Base-by-base conservation (phyloP, 352 stramenopile genomes). In the Phytopythium helicoides region DNA sequence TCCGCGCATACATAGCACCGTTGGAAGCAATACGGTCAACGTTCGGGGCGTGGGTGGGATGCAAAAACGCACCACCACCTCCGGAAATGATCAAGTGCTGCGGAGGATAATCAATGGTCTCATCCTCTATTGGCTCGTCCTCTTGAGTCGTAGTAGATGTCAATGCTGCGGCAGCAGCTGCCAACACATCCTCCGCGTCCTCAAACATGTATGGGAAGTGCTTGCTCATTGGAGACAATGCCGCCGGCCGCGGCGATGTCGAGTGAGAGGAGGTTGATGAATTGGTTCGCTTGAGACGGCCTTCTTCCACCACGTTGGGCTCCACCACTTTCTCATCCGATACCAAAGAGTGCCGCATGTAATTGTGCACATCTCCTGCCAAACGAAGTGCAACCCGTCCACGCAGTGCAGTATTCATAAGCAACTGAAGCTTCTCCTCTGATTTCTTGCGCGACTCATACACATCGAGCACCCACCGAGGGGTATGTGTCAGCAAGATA, bases 281-380 rank as follows among this genome's bases (percentile, higher is more conserved):
- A 33, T 33, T 33, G 5, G 28, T 10, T 9, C 28, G 28, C 28
- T 33, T 33, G 5, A 33, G 28, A 38, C 42, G 25, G 21, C 22
- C 22, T 22, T n/a, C 34, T 49, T 23, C 22, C 12, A 37, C 26
- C 22, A 49, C 42, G 42, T 28, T 23, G 12, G 42, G 14, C 23
- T 38, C 22, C 28, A 33, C 28, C 9, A 33, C 5, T 33, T 33
- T 33, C 22, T 19, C 28, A 33, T 33, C 28, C 9, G 28, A 33
- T 33, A 33, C 61, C 18, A 93, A 64, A 10, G 92, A 91, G 62
- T 98, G 86, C 0, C 92, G 73, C 45, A 86, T 96, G 67, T 98
- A 98, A 66, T 97, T 96, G 71, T 98, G 92, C 26, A 98, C 83
- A 67, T 98, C 92, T 3, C 92, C 92, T 12, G 92, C 90, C 34